Percentiles rank a stretch among this genome's conserved stretches.
Evolutionary conservation across 768 basidiomycete species (phyloP).

Genomic region (Boletus rubescentipes): DNA sequence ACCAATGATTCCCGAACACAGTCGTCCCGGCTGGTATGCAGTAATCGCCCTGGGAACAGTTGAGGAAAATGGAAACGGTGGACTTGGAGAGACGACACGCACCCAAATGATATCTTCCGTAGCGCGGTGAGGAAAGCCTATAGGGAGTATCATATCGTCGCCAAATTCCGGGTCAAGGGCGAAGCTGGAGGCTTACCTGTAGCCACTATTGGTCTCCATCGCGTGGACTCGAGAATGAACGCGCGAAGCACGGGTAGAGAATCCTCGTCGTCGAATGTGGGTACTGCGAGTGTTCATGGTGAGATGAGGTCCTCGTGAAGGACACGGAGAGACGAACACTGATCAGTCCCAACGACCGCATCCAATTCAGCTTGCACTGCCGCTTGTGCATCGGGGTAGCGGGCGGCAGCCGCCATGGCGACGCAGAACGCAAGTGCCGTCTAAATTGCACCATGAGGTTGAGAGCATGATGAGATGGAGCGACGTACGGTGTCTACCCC

Average conservation of each 20-base stretch:
- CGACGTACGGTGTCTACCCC: constrained; percentile 47
- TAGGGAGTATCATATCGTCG: neutral
- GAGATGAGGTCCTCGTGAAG: neutral
- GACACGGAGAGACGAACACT: constrained; percentile 1
- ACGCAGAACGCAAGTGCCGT: constrained; percentile 52
- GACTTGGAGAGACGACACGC: neutral
- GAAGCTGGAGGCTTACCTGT: constrained; percentile 13
- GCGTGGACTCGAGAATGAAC: constrained; percentile 35
- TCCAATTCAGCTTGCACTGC: constrained; percentile 55
- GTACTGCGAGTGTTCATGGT: constrained; percentile 24
- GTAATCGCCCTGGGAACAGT: constrained; percentile 11
- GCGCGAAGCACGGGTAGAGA: constrained; percentile 32
- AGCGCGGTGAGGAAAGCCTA: constrained; percentile 13
- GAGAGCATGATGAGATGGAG: neutral
- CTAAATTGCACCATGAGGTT: constrained; percentile 3
- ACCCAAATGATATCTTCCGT: constrained; percentile 21
- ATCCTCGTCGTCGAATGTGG: constrained; percentile 34
- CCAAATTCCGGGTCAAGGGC: neutral
- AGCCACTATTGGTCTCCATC: constrained; percentile 34
- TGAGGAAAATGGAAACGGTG: neutral
- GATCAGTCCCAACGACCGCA: constrained; percentile 39
- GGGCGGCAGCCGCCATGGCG: constrained; percentile 47
- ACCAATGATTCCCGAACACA: constrained; percentile 20
- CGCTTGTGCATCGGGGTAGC: constrained; percentile 47
- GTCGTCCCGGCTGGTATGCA: constrained; percentile 19